A percentile compares a stretch with the other conserved stretches of the same genome.
phyloP scores from a whole-genome alignment of 305 asterid species.

The Fraxinus xanthoxyloides region DNA sequence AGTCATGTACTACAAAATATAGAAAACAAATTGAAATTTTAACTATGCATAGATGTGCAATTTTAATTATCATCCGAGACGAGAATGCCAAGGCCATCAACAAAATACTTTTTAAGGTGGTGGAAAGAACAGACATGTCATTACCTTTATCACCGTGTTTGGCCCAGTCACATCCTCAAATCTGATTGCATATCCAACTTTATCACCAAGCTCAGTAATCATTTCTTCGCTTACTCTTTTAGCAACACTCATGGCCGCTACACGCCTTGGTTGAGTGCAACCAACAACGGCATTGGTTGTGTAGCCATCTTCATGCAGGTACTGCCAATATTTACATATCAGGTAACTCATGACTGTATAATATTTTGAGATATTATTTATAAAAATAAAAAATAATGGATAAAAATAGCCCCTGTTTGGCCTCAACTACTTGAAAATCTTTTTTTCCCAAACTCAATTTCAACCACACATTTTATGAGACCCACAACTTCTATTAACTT shows the following conservation, averaged over 20 bases:
- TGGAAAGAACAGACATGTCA: slow-evolving; percentile 5
- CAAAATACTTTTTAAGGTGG: neutral
- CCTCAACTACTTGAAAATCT: neutral
- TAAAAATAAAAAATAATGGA: neutral
- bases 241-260: slow-evolving; percentile 99
- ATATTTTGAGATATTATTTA: neutral
- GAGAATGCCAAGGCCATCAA: neutral
- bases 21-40: slow-evolving; percentile 11
- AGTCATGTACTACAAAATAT: slow-evolving; percentile 84
- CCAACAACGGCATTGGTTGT: slow-evolving; percentile 73
- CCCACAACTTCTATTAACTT: neutral
- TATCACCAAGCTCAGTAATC: slow-evolving; percentile 89
- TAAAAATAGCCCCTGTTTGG: neutral
- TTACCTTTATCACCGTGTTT: slow-evolving; percentile 85
- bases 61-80: neutral
- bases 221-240: slow-evolving; percentile 98
- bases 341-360: slow-evolving; percentile 3
- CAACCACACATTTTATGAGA: neutral
- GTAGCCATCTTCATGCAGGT: slow-evolving; percentile 88
- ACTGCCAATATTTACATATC: slow-evolving; percentile 47
- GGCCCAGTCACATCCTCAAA: slow-evolving; percentile 97
- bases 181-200: slow-evolving; percentile 97
- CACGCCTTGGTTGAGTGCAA: slow-evolving; percentile 99
- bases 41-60: neutral
- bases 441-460: neutral